Evolutionary conservation across 345 rosid genomes (phyloP).

Genomic region (Anacardium occidentale): DNA sequence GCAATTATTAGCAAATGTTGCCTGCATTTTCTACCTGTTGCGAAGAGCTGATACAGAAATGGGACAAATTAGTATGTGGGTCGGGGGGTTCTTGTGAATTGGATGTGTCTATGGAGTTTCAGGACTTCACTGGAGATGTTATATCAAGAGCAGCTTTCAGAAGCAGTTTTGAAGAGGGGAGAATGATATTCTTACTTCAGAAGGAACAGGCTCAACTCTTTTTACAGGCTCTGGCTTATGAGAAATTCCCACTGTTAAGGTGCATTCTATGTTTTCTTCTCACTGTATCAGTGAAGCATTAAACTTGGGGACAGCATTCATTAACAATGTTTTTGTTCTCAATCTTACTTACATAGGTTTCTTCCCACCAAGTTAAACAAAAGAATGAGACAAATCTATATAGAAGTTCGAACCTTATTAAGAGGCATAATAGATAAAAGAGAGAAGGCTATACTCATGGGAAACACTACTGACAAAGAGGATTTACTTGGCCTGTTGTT

Average conservation of each 20-base stretch:
- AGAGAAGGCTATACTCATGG: constrained; percentile 19
- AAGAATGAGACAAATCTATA: constrained; percentile 24
- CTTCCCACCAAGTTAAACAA: constrained; percentile 24
- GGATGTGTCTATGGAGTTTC: constrained; percentile 29
- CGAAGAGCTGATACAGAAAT: constrained; percentile 27
- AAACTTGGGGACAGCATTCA: not conserved
- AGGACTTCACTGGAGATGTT: constrained; percentile 26
- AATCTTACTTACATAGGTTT: constrained; percentile 10
- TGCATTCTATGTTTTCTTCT: not conserved
- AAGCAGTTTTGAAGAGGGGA: constrained; percentile 25
- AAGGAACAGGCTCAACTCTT: constrained; percentile 20
- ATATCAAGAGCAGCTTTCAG: constrained; percentile 36
- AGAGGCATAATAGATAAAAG: constrained; percentile 16
- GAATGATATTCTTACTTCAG: constrained; percentile 23
- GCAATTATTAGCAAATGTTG: constrained; percentile 16
- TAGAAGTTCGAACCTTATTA: constrained; percentile 13
- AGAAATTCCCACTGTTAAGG: constrained; percentile 19
- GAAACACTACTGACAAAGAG: not conserved
- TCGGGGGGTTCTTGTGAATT: constrained; percentile 17
- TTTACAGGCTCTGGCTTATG: constrained; percentile 11
- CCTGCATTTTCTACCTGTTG: constrained; percentile 27
- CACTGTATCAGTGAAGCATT: not conserved
- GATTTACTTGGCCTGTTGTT: constrained; percentile 24
- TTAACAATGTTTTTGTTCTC: not conserved
- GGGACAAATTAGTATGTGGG: constrained; percentile 23